These are phyloP conservation scores for Tilletia indica DNA, from an alignment of 1,284 basidiomycete genomes.

Conservation along the genomic window DNA sequence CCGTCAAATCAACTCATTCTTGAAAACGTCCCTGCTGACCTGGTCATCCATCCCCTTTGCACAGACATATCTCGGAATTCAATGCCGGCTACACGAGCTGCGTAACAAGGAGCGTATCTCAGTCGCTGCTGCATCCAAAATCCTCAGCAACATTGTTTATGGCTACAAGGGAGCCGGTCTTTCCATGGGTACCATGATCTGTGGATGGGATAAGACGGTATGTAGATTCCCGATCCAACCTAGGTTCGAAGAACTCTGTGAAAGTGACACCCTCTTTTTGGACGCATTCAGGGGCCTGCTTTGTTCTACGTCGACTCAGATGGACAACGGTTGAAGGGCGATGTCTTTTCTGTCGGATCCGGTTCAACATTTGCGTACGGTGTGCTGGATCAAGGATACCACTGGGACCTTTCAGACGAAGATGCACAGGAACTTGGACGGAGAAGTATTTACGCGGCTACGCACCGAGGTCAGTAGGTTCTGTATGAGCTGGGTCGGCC, in stretches of 20 bases:
- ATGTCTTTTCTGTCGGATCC: slow-evolving; percentile 96
- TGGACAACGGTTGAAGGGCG: slow-evolving; percentile 89
- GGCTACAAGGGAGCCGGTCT: slow-evolving; percentile 98
- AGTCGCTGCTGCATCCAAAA: slow-evolving; percentile 96
- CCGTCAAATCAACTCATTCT: background rate
- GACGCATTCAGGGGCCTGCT: slow-evolving; percentile 71
- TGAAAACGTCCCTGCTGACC: slow-evolving; percentile 24
- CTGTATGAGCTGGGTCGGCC: background rate
- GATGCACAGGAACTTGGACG: slow-evolving; percentile 93
- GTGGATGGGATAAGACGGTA: slow-evolving; percentile 98
- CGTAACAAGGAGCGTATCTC: slow-evolving; percentile 96
- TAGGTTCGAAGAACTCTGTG: too few relatives aligned
- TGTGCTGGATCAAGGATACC: slow-evolving; percentile 94
- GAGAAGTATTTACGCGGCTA: slow-evolving; percentile 93
- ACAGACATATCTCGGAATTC: slow-evolving; percentile 96
- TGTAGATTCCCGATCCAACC: too few relatives aligned
- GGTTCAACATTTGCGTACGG: slow-evolving; percentile 98
- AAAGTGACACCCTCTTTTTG: too few relatives aligned
- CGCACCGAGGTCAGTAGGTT: slow-evolving; percentile 62
- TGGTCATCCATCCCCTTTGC: background rate
- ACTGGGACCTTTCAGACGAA: slow-evolving; percentile 86
- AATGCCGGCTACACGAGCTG: slow-evolving; percentile 94
- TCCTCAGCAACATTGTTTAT: slow-evolving; percentile 94
- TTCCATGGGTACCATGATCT: slow-evolving; percentile 99
- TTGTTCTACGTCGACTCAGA: slow-evolving; percentile 99